Evolutionary conservation across 108 stramenopile genomes (phyloP).

Genomic region (Cyclotella kingstonii): DNA sequence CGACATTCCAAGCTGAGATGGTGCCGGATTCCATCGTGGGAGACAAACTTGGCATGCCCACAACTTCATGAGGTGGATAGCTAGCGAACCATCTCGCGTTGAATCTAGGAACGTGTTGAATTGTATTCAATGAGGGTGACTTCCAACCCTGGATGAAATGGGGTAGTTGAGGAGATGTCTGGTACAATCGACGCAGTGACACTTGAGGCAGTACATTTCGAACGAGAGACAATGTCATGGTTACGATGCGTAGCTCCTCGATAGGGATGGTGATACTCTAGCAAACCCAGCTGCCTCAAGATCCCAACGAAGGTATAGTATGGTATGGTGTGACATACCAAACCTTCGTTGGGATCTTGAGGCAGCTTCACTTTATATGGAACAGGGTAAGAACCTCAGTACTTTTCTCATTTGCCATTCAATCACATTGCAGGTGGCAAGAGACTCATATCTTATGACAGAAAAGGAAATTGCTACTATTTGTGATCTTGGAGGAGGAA

Average conservation of each 20-base stretch:
- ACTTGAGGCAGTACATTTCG: conserved; percentile 20
- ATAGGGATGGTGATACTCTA: neutral
- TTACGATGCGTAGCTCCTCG: neutral
- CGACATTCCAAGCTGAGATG: conserved; percentile 81
- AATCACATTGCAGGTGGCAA: no score
- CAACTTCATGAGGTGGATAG: conserved; percentile 83
- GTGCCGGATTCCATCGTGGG: conserved; percentile 96
- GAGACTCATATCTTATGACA: no score
- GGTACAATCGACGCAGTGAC: conserved; percentile 16
- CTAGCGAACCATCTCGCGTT: conserved; percentile 52
- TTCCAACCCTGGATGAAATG: neutral
- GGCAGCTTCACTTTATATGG: no score
- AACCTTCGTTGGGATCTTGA: no score
- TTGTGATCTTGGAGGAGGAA: no score
- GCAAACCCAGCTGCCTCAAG: neutral
- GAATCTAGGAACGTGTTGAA: conserved; percentile 2
- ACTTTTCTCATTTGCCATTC: no score
- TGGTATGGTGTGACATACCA: no score
- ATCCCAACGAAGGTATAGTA: neutral
- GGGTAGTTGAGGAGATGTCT: neutral
- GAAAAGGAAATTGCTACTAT: no score
- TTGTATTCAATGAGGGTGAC: neutral
- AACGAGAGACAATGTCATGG: conserved; percentile 17
- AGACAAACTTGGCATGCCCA: conserved; percentile 94
- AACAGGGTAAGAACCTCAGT: no score